These are phyloP conservation scores for Pseudogymnoascus destructans DNA, from an alignment of 2,329 filamentous ascomycete genomes.

Conservation along the genomic window DNA sequence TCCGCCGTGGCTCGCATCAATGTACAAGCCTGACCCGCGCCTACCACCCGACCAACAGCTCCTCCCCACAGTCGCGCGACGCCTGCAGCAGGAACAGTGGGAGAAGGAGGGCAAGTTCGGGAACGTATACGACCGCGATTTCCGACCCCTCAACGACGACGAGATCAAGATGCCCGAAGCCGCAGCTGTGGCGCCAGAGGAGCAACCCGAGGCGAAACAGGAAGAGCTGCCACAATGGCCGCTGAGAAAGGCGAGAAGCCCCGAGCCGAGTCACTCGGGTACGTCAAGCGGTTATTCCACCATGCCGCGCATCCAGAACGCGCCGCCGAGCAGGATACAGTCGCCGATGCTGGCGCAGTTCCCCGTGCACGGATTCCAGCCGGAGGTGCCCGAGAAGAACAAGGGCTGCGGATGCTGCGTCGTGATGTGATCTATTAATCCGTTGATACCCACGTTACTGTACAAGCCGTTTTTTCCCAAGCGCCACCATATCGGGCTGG, in stretches of 20 bases:
- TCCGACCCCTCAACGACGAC: slow-evolving; percentile 67
- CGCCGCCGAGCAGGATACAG: slow-evolving; percentile 24
- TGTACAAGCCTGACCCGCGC: slow-evolving; percentile 91
- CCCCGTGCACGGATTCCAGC: slow-evolving; percentile 21
- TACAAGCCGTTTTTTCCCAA: neutral
- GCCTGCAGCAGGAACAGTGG: slow-evolving; percentile 90
- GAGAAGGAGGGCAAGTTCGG: slow-evolving; percentile 82
- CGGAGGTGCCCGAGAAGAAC: slow-evolving; percentile 30
- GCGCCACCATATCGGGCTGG: neutral
- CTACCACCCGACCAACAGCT: slow-evolving; percentile 92
- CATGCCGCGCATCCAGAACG: slow-evolving; percentile 46
- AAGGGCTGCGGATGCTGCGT: slow-evolving; percentile 37
- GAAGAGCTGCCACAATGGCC: slow-evolving; percentile 43
- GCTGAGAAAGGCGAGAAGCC: slow-evolving; percentile 37
- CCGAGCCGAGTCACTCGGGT: slow-evolving; percentile 33
- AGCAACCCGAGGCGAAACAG: slow-evolving; percentile 25
- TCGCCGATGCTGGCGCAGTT: slow-evolving; percentile 25
- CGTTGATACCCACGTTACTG: neutral
- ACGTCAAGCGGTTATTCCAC: slow-evolving; percentile 41
- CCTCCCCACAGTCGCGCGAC: slow-evolving; percentile 81
- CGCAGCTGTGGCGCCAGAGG: slow-evolving; percentile 19
- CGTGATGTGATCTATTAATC: slow-evolving; percentile 32
- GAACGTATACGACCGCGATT: slow-evolving; percentile 74
- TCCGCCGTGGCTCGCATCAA: slow-evolving; percentile 85
- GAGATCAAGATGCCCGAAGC: slow-evolving; percentile 25